Conservation (phyloP, 306 rosid genomes). For the Hippophae rhamnoides region DNA sequence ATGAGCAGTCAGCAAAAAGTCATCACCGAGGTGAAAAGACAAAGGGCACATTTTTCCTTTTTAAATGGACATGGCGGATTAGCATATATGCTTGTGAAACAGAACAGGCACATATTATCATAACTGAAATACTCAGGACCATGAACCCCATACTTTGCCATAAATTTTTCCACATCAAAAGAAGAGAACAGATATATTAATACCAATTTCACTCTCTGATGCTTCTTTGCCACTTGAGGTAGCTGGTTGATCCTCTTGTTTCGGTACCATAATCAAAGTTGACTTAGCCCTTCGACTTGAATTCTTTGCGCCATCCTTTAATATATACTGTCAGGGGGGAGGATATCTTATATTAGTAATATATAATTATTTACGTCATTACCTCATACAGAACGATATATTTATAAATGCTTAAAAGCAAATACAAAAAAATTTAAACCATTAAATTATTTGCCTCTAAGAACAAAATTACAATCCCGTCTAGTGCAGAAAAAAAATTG, state of each 20-base stretch:
- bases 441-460: no score
- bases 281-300: conserved; percentile 57
- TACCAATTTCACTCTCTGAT: conserved; percentile 50
- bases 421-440: no score
- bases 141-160: no score
- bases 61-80: no score
- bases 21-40: no score
- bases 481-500: neutral
- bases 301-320: conserved; percentile 55
- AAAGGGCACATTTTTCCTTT: no score
- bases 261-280: conserved; percentile 41
- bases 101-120: no score
- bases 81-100: no score
- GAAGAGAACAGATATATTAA: neutral
- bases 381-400: neutral
- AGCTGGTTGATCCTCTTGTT: conserved; percentile 51
- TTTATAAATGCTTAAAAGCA: no score
- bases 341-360: conserved; percentile 12
- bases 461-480: neutral
- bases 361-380: neutral
- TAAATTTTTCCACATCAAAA: no score
- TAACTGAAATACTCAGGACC: no score
- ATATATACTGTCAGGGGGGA: conserved; percentile 63
- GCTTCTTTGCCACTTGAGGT: conserved; percentile 45
- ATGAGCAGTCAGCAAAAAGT: no score